Conservation (phyloP, 306 rosid genomes). For the Sphenostylis stenocarpa region DNA sequence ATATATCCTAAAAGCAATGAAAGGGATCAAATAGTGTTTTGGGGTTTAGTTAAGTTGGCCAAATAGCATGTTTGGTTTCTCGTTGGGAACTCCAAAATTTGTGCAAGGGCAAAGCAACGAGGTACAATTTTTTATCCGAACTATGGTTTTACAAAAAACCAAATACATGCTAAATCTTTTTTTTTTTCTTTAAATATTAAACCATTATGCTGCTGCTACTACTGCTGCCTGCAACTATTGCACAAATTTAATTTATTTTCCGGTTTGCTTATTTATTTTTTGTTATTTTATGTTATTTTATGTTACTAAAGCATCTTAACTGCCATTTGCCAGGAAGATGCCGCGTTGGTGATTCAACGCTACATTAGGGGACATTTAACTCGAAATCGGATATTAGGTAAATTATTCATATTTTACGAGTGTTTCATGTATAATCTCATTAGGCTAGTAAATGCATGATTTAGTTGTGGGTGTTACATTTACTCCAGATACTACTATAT, state of each 20-base stretch:
- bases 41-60: neutral
- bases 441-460: slow-evolving; percentile 8
- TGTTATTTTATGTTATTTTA: slow-evolving; percentile 8
- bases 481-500: neutral
- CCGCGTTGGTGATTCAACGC: neutral
- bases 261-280: neutral
- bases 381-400: slow-evolving; percentile 66
- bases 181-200: neutral
- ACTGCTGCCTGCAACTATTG: neutral
- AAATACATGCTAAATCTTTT: neutral
- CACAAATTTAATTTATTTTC: neutral
- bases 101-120: no score
- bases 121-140: neutral
- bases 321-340: slow-evolving; percentile 15
- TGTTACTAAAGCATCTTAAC: slow-evolving; percentile 32
- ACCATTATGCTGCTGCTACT: neutral
- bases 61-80: neutral
- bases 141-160: neutral
- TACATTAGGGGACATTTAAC: neutral
- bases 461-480: neutral
- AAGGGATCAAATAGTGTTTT: neutral
- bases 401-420: neutral
- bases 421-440: neutral
- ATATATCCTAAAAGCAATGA: neutral
- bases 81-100: no score